Percentiles rank a stretch among this genome's conserved stretches.
phyloP scores from a whole-genome alignment of 2,329 filamentous ascomycete genomes.

The Colletotrichum tropicale region DNA sequence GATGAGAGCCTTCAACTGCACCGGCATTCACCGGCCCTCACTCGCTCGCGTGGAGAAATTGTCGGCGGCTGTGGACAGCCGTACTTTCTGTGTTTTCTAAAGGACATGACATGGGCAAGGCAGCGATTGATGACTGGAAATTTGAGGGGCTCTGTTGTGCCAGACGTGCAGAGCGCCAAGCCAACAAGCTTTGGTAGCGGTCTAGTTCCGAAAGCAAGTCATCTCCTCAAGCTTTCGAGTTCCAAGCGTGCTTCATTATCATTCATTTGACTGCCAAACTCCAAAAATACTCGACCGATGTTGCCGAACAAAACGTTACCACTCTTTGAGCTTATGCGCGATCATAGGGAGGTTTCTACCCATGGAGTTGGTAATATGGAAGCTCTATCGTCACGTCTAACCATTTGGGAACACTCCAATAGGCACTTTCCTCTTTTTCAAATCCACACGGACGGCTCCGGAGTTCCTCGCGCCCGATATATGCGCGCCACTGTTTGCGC shows the following conservation, averaged over 20 bases:
- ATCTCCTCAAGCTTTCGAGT: neutral
- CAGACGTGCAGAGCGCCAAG: neutral
- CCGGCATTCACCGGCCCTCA: neutral
- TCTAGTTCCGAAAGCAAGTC: neutral
- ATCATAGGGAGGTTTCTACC: neutral
- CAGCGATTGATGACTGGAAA: neutral
- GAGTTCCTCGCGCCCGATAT: neutral
- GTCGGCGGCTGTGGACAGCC: neutral
- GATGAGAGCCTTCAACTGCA: neutral
- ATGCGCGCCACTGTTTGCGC: neutral
- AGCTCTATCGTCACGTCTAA: neutral
- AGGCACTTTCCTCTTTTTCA: neutral
- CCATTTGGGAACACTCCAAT: neutral
- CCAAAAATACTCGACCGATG: fast-evolving
- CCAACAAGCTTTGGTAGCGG: neutral
- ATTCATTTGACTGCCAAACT: neutral
- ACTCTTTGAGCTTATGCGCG: neutral
- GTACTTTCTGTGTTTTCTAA: neutral
- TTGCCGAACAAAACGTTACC: fast-evolving
- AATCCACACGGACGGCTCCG: neutral
- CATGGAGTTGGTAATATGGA: neutral
- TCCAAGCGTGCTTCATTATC: neutral
- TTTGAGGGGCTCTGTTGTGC: neutral
- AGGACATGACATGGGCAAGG: neutral
- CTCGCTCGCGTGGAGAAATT: neutral